Conservation (phyloP, 176 grass and related monocot species). For the Aegilops sharonensis region DNA sequence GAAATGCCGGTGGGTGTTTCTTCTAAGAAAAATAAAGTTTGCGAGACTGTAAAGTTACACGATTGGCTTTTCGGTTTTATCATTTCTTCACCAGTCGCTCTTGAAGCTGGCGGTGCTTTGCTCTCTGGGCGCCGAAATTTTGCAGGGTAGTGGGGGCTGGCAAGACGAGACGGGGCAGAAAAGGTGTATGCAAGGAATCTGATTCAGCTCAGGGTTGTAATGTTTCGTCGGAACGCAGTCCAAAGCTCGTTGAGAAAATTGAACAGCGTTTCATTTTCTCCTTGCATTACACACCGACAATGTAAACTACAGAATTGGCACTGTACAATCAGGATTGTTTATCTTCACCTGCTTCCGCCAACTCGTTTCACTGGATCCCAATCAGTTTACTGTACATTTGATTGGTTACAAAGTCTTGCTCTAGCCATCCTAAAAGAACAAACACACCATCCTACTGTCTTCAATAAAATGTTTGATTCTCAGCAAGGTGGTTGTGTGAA, state of each 20-base stretch:
- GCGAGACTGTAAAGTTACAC: not conserved
- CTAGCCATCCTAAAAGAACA: constrained; percentile 26
- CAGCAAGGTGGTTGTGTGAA: constrained; percentile 36
- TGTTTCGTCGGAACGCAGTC: not conserved
- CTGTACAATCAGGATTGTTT: constrained; percentile 13
- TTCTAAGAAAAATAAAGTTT: not conserved
- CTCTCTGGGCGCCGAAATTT: too few species aligned
- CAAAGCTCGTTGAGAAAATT: not conserved
- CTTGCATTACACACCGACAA: not conserved
- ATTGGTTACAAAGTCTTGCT: constrained; percentile 24
- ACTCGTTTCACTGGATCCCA: not conserved
- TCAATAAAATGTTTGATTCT: constrained; percentile 19
- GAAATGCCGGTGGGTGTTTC: too few species aligned
- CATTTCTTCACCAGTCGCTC: too few species aligned
- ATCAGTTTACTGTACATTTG: constrained; percentile 5
- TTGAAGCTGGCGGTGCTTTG: too few species aligned
- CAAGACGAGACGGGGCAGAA: too few species aligned
- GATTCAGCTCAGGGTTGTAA: not conserved
- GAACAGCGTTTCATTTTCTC: not conserved
- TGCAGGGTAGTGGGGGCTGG: too few species aligned
- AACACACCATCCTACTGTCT: constrained; percentile 15
- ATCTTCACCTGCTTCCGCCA: not conserved
- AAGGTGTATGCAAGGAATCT: not conserved
- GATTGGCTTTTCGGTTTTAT: not conserved
- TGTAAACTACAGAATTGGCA: not conserved